Evolutionary conservation across 352 stramenopile species (phyloP), one percentile per base, ranked within the genome.

Genomic region (Pythium insidiosum): DNA sequence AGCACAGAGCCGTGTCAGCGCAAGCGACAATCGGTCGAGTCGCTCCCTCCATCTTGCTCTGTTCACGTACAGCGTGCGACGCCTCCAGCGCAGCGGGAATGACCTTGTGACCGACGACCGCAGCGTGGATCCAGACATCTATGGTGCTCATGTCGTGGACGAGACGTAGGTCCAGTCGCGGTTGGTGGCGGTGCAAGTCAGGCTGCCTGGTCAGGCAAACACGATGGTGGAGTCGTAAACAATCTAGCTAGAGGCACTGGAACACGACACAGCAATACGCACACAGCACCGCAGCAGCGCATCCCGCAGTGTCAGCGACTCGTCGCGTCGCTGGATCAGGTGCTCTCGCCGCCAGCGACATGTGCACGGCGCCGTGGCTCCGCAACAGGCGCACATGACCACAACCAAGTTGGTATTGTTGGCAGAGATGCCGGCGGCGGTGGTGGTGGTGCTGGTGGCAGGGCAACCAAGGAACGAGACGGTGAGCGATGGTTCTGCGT

Each of bases 321-420:
- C 53, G 16, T 43, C 44, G 10, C 20, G 21, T 18, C 15, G 6
- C 4, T 46, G 30, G 21, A 61, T 35, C 5, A 22, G 21, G 47
- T 61, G 53, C 30, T 45, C 47, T 26, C 33, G 33, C 11, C 47
- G 48, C 53, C 53, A 62, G 26, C 53, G 47, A 26, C 53, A 58
- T 18, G 15, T 16, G 33, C 53, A 62, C 9, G 37, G 45, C 16
- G 19, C 26, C 16, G 53, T 10, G 5, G 15, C 19, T 5, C 36
- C 42, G 15, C 53, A 62, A 1, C 39, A 43, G 1, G 19, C 37
- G 26, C 53, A 62, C 25, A 38, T 37, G n/a, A 60, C 24, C 26
- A 60, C 22, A 7, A 23, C 39, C 7, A 60, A 9, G 28, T 31
- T n/a, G n/a, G n/a, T n/a, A n/a, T n/a, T n/a, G n/a, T n/a, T n/a